These are phyloP conservation scores for Cymbopogon citratus DNA, from an alignment of 176 grass and related monocot species.

Conservation along the genomic window DNA sequence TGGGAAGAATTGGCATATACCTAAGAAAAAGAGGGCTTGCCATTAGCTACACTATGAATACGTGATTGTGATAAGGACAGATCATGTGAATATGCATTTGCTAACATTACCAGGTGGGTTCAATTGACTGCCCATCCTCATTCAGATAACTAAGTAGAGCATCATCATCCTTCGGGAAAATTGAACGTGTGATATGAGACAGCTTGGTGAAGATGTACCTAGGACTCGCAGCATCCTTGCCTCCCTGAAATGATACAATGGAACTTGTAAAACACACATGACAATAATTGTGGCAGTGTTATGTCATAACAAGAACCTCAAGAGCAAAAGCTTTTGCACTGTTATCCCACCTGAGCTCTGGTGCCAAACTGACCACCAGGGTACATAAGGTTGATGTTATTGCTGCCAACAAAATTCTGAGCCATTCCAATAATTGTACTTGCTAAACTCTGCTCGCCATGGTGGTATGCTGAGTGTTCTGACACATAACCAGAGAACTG, in stretches of 20 bases:
- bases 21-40: constrained; percentile 31
- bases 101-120: constrained; percentile 71
- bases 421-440: constrained; percentile 93
- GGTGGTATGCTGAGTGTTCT: constrained; percentile 88
- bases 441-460: constrained; percentile 73
- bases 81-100: neutral
- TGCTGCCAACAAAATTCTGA: constrained; percentile 90
- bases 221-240: constrained; percentile 83
- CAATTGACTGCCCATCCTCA: constrained; percentile 84
- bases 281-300: neutral
- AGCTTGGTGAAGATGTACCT: constrained; percentile 71
- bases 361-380: constrained; percentile 85
- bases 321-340: neutral
- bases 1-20: constrained; percentile 83
- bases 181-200: constrained; percentile 43
- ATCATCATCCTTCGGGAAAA: constrained; percentile 89
- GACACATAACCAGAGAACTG: constrained; percentile 94
- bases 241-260: constrained; percentile 51
- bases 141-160: constrained; percentile 72
- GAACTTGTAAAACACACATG: neutral
- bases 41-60: neutral
- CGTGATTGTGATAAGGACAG: neutral
- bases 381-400: constrained; percentile 76
- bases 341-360: constrained; percentile 42
- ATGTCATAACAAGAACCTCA: neutral